Evolutionary conservation across 116 monocot genomes (phyloP), one percentile per base, ranked within the genome.

Genomic region (Trichopus zeylanicus): DNA sequence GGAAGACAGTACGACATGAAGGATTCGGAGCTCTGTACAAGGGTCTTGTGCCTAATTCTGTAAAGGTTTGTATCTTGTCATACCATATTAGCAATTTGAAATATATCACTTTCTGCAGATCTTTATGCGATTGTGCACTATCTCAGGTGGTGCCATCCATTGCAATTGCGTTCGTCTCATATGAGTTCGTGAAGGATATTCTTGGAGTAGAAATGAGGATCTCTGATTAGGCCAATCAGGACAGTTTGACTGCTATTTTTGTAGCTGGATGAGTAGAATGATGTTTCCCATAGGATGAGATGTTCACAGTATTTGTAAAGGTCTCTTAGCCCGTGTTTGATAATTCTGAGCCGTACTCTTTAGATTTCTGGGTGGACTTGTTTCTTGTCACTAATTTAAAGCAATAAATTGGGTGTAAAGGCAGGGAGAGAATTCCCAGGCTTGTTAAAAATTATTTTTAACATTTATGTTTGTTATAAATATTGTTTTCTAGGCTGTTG

Each of bases 121-220:
- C 25, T 22, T 35, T 20, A 37, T 24, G n/a, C 9, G 6, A 19
- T 16, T 32, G 22, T 7, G 13, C 1, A 34, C 32, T 38, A 24
- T 67, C 63, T 67, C 81, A 92, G 99, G 99, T 99, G 61, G 88
- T 99, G 31, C 99, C 92, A 31, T 99, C 92, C 0, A 88, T 99
- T 68, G 85, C 99, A 11, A 85, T 99, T 68, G 99, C 99, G 19
- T 99, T 99, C 63, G 99, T 99, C 59, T 76, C 88, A 2, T 99
- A 99, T 25, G 92, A 99, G 75, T 66, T 70, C 22, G 88, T 86
- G 49, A 92, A 99, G 73, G 92, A 99, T 73, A 35, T 99, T 46
- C 88, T 92, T 59, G 99, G 99, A 29, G 99, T 88, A 57, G 98
- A 99, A 48, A 74, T 92, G 88, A 85, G 81, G 67, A 99, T 92